Percentiles rank a stretch among this genome's conserved stretches.
Conservation (phyloP, 306 rosid species). For the Vigna hirtella region DNA sequence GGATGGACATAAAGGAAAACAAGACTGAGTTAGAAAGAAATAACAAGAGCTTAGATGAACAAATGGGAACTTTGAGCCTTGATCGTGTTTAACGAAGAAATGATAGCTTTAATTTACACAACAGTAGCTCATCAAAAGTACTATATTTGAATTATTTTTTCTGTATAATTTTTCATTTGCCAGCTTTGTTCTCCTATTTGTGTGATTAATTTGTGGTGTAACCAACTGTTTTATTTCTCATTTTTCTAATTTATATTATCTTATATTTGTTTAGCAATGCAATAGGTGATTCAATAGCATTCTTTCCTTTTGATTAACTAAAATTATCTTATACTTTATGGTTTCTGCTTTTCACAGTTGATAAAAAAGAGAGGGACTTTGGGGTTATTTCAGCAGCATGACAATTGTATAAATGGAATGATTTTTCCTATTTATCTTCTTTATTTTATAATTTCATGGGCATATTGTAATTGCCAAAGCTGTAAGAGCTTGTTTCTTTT, state of each 20-base stretch:
- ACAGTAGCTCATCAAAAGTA: neutral
- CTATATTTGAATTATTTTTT: constrained; percentile 33
- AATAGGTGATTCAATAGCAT: too few relatives aligned
- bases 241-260: constrained; percentile 22
- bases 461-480: constrained; percentile 1
- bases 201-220: constrained; percentile 16
- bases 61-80: constrained; percentile 7
- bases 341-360: constrained; percentile 24
- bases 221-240: neutral
- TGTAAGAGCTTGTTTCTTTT: constrained; percentile 34
- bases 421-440: constrained; percentile 1
- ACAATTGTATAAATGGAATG: neutral
- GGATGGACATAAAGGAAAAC: constrained; percentile 13
- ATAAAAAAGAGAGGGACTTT: neutral
- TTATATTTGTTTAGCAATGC: neutral
- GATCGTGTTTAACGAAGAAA: neutral
- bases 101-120: constrained; percentile 13
- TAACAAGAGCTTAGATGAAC: constrained; percentile 18
- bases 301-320: too few relatives aligned
- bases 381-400: constrained; percentile 12
- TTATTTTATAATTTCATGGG: constrained; percentile 4
- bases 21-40: constrained; percentile 18
- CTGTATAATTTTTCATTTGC: constrained; percentile 10
- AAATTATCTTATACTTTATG: constrained; percentile 4
- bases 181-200: constrained; percentile 28